Base-by-base conservation (phyloP, 768 basidiomycete species). In the Tylopilus plumbeoviolaceoides region DNA sequence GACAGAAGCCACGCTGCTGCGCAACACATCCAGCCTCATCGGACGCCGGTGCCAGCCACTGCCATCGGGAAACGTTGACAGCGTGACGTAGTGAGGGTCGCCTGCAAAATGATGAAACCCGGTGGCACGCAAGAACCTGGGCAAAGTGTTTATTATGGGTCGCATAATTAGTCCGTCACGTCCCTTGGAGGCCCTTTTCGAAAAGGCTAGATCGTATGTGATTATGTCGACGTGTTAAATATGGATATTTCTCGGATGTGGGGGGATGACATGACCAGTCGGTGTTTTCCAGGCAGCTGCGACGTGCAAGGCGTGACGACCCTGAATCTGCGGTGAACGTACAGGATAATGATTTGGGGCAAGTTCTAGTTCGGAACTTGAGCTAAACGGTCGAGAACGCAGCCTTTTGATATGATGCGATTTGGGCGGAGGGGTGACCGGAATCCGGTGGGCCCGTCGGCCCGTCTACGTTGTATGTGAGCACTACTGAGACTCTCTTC, bases 381-480 rank as follows among this genome's bases (percentile, higher is more conserved):
- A 55, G 60, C 35, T 45, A 55, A 44, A 48, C 11, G 51, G 59
- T 53, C 55, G 48, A 61, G 52, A 66, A 60, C 40, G 50, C 14
- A 49, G 17, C 30, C 30, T 30, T 30, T 30, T 35, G 36, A 33
- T 21, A 17, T 56, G 61, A 58, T 59, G 59, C 66, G 66, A 58
- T 33, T 20, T 64, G 66, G 66, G 66, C 64, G 64, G 64, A 68
- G 66, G 65, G 36, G 25, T 44, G 23, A 14, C 53, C 56, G 50
- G 60, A 45, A 38, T 46, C 47, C 51, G 62, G 62, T 0, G 50
- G n/a, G 38, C 35, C 31, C 23, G 39, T 18, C 47, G 23, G 45
- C 1, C 56, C 49, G 50, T 23, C 17, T 17, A 41, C 2, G 7
- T 11, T 30, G 4, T 30, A 30, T 30, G 30, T 11, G 30, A 30